These are phyloP conservation scores for Lithohypha guttulata DNA, from an alignment of 2,329 filamentous ascomycete genomes.

Conservation along the genomic window DNA sequence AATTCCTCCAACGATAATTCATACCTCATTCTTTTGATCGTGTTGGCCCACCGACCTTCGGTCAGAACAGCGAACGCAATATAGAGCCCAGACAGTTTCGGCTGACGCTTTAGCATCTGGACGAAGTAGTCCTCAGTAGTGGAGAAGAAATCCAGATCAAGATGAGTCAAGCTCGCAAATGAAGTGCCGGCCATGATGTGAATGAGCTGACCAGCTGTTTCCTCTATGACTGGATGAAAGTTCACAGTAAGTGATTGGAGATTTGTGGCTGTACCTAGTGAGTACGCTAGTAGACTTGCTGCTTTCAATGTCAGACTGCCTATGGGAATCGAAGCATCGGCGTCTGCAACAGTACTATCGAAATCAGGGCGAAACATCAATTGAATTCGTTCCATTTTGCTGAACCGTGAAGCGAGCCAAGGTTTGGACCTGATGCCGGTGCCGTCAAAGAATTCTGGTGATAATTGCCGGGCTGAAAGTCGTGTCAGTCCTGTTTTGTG, in stretches of 20 bases:
- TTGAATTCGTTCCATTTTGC: conserved; percentile 14
- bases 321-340: conserved; percentile 9
- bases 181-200: conserved; percentile 11
- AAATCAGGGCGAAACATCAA: conserved; percentile 17
- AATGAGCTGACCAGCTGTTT: conserved; percentile 10
- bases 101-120: conserved; percentile 15
- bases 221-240: conserved; percentile 17
- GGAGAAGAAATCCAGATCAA: conserved; percentile 20
- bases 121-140: conserved; percentile 14
- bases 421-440: conserved; percentile 11
- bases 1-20: conserved; percentile 13
- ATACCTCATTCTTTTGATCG: conserved; percentile 15
- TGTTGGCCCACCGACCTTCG: conserved; percentile 13
- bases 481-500: conserved; percentile 8
- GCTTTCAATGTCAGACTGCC: conserved; percentile 16
- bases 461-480: conserved; percentile 14
- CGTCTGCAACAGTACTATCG: conserved; percentile 11
- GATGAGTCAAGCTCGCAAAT: conserved; percentile 14
- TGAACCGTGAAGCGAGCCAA: conserved; percentile 13
- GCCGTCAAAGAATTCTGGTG: conserved; percentile 18
- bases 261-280: conserved; percentile 11
- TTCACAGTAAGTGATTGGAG: conserved; percentile 17
- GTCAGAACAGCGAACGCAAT: conserved; percentile 17
- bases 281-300: conserved; percentile 13
- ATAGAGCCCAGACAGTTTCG: conserved; percentile 11